Evolutionary conservation across 2,329 filamentous ascomycete genomes (phyloP).

Genomic region (Epichloe brachyelytri): DNA sequence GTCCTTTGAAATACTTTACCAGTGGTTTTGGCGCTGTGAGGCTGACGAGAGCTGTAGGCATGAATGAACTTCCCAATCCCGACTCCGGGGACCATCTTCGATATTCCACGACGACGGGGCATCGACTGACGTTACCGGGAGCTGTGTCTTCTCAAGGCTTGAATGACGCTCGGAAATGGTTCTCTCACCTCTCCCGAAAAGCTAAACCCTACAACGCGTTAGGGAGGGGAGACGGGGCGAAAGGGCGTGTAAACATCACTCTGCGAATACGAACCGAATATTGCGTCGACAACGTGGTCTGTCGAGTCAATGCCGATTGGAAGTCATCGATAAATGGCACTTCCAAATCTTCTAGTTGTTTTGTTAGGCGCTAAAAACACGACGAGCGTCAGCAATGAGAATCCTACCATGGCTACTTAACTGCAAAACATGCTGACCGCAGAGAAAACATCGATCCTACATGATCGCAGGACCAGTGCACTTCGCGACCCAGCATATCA

Average conservation of each 20-base stretch:
- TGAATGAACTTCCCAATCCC: constrained; percentile 67
- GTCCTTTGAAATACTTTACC: constrained; percentile 68
- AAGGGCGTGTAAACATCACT: not conserved
- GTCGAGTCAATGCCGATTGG: constrained; percentile 47
- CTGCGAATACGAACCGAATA: constrained; percentile 56
- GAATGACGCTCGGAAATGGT: constrained; percentile 74
- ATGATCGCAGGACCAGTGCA: no score
- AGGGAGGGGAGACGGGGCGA: not conserved
- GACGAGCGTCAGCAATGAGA: constrained; percentile 15
- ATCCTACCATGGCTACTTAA: not conserved
- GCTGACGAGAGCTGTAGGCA: constrained; percentile 70
- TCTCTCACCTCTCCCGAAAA: constrained; percentile 89
- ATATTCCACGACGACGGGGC: constrained; percentile 94
- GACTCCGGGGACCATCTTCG: constrained; percentile 67
- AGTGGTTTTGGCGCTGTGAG: constrained; percentile 89
- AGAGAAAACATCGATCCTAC: no score
- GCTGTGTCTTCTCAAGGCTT: constrained; percentile 57
- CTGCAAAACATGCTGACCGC: no score
- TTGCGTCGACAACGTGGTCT: constrained; percentile 80
- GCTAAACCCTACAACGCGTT: constrained; percentile 55
- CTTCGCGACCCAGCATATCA: not conserved
- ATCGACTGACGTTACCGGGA: constrained; percentile 81
- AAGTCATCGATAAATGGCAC: constrained; percentile 83
- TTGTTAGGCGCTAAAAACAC: constrained; percentile 55
- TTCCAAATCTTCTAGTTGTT: constrained; percentile 70